Evolutionary conservation across 345 rosid species (phyloP).

Genomic region (Hypericum androsaemum): DNA sequence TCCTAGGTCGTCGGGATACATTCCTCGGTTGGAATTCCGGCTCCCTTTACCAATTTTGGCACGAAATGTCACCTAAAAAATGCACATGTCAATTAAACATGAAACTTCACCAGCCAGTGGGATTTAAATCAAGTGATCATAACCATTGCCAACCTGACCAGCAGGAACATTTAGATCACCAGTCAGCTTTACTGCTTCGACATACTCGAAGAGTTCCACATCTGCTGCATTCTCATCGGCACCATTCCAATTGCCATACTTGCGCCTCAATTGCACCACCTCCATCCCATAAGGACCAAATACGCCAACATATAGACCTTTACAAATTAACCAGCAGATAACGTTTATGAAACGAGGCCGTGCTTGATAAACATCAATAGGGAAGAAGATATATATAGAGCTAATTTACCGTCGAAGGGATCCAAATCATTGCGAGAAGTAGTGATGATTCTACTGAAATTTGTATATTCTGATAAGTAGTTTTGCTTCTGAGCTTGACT

Average conservation of each 20-base stretch:
- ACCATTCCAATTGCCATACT: constrained; percentile 77
- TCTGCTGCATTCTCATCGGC: constrained; percentile 44
- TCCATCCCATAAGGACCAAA: constrained; percentile 94
- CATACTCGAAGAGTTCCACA: constrained; percentile 80
- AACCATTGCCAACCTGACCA: constrained; percentile 54
- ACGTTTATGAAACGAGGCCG: neutral
- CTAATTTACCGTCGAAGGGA: constrained; percentile 68
- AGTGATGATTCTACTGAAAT: constrained; percentile 60
- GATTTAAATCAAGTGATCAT: constrained; percentile 4
- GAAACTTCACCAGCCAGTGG: neutral
- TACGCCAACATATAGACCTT: constrained; percentile 82
- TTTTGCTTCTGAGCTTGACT: constrained; percentile 65
- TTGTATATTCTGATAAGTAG: constrained; percentile 55
- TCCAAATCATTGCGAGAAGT: constrained; percentile 54
- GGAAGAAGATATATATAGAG: constrained; percentile 7
- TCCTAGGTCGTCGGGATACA: constrained; percentile 80
- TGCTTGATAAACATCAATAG: constrained; percentile 9
- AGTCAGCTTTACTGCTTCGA: constrained; percentile 94
- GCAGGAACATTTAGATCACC: constrained; percentile 98
- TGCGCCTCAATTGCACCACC: constrained; percentile 82
- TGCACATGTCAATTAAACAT: constrained; percentile 2
- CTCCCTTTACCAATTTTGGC: constrained; percentile 80
- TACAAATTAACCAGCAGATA: constrained; percentile 24
- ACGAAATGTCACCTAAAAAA: constrained; percentile 79
- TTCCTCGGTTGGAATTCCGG: constrained; percentile 47